These are phyloP conservation scores for Centrapalus pauciflorus DNA, from an alignment of 129 eudicot species.

Conservation along the genomic window DNA sequence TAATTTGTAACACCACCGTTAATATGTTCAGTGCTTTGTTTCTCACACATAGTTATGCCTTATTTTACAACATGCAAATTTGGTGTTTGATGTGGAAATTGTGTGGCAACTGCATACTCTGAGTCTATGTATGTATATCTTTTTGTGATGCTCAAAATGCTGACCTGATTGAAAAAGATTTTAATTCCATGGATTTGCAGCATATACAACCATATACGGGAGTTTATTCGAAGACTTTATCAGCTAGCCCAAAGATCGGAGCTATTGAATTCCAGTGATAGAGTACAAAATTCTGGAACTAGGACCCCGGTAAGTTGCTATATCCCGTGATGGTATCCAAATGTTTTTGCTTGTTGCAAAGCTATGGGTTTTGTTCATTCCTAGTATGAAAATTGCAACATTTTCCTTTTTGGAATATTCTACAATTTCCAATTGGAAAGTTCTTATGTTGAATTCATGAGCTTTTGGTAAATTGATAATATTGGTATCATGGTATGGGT, in stretches of 20 bases:
- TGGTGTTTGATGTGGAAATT: neutral
- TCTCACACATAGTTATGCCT: neutral
- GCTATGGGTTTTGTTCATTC: neutral
- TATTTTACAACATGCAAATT: neutral
- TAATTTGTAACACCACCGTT: neutral
- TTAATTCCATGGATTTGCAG: conserved; percentile 35
- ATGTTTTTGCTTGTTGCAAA: neutral
- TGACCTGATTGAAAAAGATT: neutral
- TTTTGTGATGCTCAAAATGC: neutral
- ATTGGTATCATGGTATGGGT: no score
- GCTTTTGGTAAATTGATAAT: no score
- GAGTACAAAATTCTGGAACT: conserved; percentile 20
- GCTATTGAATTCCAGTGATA: conserved; percentile 5
- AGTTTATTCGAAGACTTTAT: conserved; percentile 45
- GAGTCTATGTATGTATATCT: neutral
- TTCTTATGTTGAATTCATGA: no score
- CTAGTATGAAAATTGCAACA: neutral
- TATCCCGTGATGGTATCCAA: neutral
- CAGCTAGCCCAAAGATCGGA: conserved; percentile 34
- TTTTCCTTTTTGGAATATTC: neutral
- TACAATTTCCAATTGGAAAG: neutral
- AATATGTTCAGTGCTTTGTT: neutral
- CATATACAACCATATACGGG: conserved; percentile 63
- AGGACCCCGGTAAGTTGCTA: conserved; percentile 42
- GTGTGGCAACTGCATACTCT: neutral